Conservation (phyloP, 2,329 filamentous ascomycete genomes). For the Lasiodiplodia gonubiensis region DNA sequence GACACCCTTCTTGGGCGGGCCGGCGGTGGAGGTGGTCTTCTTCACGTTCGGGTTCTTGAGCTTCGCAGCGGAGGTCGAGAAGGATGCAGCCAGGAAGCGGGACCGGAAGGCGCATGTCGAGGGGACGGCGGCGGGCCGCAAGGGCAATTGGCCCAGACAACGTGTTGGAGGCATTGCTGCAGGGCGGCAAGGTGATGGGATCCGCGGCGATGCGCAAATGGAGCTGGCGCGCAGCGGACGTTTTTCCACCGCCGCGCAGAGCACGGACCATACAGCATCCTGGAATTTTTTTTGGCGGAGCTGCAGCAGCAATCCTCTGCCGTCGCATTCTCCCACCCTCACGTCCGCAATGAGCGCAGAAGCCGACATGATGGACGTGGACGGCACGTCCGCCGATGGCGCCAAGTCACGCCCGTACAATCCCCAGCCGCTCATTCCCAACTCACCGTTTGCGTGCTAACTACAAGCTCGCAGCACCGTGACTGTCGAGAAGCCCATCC, state of each 20-base stretch:
- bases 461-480: constrained; percentile 36
- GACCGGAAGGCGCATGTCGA: constrained; percentile 32
- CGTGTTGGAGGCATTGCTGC: constrained; percentile 38
- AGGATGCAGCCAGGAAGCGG: constrained; percentile 33
- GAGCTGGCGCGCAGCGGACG: constrained; percentile 17
- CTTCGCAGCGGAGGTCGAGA: constrained; percentile 43
- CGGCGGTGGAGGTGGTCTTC: constrained; percentile 36
- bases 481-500: constrained; percentile 72
- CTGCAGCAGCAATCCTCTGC: neutral
- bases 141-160: constrained; percentile 24
- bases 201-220: constrained; percentile 1
- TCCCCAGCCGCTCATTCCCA: constrained; percentile 4
- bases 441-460: neutral
- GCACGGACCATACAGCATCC: neutral
- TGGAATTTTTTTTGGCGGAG: constrained; percentile 19
- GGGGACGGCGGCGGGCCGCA: constrained; percentile 36
- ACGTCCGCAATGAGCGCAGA: constrained; percentile 35
- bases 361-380: constrained; percentile 41
- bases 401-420: constrained; percentile 38
- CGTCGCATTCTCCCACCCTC: neutral
- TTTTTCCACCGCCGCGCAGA: constrained; percentile 26
- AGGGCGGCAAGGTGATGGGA: neutral
- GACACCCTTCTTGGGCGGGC: constrained; percentile 43
- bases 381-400: neutral
- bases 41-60: constrained; percentile 36